Evolutionary conservation across 2,329 filamentous ascomycete species (phyloP).

Genomic region (Chaetomiaceae sp.): DNA sequence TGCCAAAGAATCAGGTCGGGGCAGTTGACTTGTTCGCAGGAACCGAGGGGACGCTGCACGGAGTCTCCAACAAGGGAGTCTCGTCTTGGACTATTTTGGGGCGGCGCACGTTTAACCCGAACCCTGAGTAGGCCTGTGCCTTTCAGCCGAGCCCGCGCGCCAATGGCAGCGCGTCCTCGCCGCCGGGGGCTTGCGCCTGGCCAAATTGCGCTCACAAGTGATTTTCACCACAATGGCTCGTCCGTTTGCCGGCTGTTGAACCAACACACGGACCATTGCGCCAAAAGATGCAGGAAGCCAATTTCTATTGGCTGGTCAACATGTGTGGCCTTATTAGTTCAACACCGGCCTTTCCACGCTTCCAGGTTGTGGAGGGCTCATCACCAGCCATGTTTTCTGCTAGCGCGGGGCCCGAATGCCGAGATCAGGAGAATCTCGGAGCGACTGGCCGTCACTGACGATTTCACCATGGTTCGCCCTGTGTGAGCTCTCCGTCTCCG

Average conservation of each 20-base stretch:
- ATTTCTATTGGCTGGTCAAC: no score
- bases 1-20: slow-evolving; percentile 29
- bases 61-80: slow-evolving; percentile 30
- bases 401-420: neutral
- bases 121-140: slow-evolving; percentile 24
- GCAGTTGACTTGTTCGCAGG: slow-evolving; percentile 29
- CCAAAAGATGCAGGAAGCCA: no score
- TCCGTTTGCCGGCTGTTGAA: neutral
- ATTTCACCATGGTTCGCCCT: neutral
- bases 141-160: slow-evolving; percentile 11
- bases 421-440: neutral
- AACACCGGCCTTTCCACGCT: no score
- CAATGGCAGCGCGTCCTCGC: slow-evolving; percentile 13
- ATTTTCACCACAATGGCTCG: slow-evolving; percentile 13
- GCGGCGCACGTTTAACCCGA: slow-evolving; percentile 19
- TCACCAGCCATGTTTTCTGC: neutral
- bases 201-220: slow-evolving; percentile 18
- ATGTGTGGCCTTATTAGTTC: no score
- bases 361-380: slow-evolving; percentile 4
- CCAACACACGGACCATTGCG: neutral
- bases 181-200: slow-evolving; percentile 11
- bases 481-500: neutral
- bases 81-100: slow-evolving; percentile 24
- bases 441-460: neutral
- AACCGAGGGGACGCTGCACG: slow-evolving; percentile 27